Evolutionary conservation across 768 basidiomycete species (phyloP), one percentile per base, ranked within the genome.

Genomic region (Glaciozyma martinii): DNA sequence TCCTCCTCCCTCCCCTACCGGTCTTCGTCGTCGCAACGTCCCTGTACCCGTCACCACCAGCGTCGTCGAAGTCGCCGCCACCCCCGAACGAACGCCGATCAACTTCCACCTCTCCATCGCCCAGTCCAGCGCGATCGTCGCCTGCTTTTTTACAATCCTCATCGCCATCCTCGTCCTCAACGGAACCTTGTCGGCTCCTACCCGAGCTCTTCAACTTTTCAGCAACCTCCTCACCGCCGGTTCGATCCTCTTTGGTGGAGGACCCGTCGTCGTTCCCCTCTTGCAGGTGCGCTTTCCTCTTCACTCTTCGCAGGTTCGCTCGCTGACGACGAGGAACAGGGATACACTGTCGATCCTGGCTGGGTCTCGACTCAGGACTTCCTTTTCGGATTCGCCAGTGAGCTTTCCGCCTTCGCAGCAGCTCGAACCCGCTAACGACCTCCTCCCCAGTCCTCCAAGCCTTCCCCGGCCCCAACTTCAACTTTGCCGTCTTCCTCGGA

Each of bases 261-360:
- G 83, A 44, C 82, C 83, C 3, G 83, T 83, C 15, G 82, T 83
- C 42, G 80, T 83, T 66, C 82, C 82, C 16, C 77, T 83, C 9
- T 74, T 83, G 21, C 76, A 80, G 25, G 49, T 50, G 12, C 1
- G 49, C 27, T 9, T 4, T 5, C 27, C 21, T n/a, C 12, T 13
- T 27, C 5, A 8, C 3, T 25, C 4, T 10, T 15, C 27, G 23
- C 13, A 12, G 6, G 25, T 25, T 25, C n/a, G 13, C n/a, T 50
- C 13, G 13, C 25, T 15, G 9, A 15, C 25, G n/a, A n/a, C 3
- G n/a, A 25, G 4, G 3, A 7, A 7, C 25, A 50, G 33, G 78
- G 78, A 59, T 84, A 84, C 68, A 79, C 79, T 2, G 82, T 84
- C 30, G 77, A 79, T 10, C 60, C 60, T 46, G 75, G 75, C 63